A percentile compares a stretch with the other conserved stretches of the same genome.
phyloP scores from a whole-genome alignment of 1,284 basidiomycete species.

The Pseudozyma pruni region DNA sequence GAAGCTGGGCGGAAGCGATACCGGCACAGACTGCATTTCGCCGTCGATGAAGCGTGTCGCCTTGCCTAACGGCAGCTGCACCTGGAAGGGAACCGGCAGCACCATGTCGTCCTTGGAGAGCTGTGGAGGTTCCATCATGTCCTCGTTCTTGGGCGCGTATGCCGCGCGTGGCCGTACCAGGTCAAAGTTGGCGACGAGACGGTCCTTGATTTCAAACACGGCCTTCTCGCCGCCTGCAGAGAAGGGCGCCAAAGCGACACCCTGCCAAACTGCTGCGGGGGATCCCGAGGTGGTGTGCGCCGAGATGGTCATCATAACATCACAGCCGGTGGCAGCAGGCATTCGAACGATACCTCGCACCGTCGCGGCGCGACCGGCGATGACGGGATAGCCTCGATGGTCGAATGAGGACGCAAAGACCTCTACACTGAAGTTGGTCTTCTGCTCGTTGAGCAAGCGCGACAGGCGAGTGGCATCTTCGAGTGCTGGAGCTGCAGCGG shows the following conservation, averaged over 20 bases:
- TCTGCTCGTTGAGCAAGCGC: constrained; percentile 34
- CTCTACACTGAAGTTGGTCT: constrained; percentile 58
- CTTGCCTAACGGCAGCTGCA: constrained; percentile 57
- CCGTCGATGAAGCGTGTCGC: constrained; percentile 58
- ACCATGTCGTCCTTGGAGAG: constrained; percentile 48
- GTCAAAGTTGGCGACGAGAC: constrained; percentile 43
- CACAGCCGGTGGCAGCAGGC: constrained; percentile 43
- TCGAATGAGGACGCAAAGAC: constrained; percentile 55
- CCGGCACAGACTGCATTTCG: constrained; percentile 52
- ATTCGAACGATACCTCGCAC: constrained; percentile 53
- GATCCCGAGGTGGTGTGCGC: constrained; percentile 59
- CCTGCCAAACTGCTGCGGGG: constrained; percentile 61
- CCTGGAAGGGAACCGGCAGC: constrained; percentile 53
- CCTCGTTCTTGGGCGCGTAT: constrained; percentile 45
- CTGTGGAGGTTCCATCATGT: constrained; percentile 40
- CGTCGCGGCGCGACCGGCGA: constrained; percentile 46
- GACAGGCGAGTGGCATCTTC: constrained; percentile 30
- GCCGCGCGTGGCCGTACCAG: constrained; percentile 36
- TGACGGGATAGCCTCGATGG: constrained; percentile 56
- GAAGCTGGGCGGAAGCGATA: constrained; percentile 59
- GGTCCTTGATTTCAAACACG: constrained; percentile 54
- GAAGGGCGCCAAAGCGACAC: constrained; percentile 52
- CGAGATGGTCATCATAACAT: constrained; percentile 59
- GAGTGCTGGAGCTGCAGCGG: constrained; percentile 15
- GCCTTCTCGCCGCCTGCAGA: constrained; percentile 45